phyloP scores from a whole-genome alignment of 139 green algal species.

The Limnomonas spitsbergensis region DNA sequence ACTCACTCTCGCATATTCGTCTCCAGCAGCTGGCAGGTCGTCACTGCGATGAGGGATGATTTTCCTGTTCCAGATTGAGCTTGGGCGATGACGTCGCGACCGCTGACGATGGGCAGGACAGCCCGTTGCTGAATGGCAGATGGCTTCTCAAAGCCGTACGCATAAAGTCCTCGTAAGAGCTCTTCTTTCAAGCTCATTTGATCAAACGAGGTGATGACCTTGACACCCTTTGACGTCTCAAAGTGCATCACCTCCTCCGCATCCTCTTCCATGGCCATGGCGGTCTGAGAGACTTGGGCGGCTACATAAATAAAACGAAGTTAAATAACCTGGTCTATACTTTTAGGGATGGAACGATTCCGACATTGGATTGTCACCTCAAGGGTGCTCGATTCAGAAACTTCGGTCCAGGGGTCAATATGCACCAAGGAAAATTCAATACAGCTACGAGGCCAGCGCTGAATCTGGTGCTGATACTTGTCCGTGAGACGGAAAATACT shows the following conservation, averaged over 20 bases:
- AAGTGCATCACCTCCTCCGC: constrained; percentile 2
- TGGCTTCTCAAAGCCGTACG: constrained; percentile 96
- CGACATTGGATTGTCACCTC: too few relatives aligned
- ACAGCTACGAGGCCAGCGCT: too few relatives aligned
- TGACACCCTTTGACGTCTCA: constrained; percentile 19
- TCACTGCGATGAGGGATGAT: constrained; percentile 91
- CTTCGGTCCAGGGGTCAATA: too few relatives aligned
- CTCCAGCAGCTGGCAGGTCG: constrained; percentile 79
- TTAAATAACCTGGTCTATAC: too few relatives aligned
- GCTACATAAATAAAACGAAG: too few relatives aligned
- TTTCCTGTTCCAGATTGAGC: constrained; percentile 98
- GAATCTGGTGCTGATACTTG: too few relatives aligned
- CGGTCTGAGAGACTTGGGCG: too few relatives aligned
- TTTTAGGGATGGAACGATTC: too few relatives aligned
- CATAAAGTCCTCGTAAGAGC: constrained; percentile 90
- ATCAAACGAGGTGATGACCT: constrained; percentile 17
- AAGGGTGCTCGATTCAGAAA: too few relatives aligned
- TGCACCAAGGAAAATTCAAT: too few relatives aligned
- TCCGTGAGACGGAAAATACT: too few relatives aligned
- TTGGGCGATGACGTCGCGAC: constrained; percentile 95
- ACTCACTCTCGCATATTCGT: constrained; percentile 67
- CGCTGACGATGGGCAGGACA: constrained; percentile 85
- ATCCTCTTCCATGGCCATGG: constrained; percentile 18
- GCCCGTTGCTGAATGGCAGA: constrained; percentile 98
- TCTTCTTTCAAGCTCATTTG: constrained; percentile 74